Conservation (phyloP, 2,329 filamentous ascomycete genomes). For the Macroventuria anomochaeta region DNA sequence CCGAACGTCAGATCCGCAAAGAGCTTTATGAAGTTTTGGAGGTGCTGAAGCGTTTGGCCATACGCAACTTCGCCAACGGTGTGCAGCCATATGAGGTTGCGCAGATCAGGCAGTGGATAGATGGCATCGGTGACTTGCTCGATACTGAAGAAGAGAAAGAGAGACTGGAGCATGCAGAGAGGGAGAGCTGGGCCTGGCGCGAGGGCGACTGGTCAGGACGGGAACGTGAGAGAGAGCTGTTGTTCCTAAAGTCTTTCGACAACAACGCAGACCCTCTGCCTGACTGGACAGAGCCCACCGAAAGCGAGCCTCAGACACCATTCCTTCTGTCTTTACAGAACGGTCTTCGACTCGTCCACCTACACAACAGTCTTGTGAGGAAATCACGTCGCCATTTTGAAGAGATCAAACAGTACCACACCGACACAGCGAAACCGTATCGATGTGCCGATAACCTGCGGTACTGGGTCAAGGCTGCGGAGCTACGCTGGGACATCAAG, state of each 20-base stretch:
- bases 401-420: constrained; percentile 85
- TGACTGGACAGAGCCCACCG: constrained; percentile 66
- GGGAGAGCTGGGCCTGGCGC: constrained; percentile 81
- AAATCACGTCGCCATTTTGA: constrained; percentile 88
- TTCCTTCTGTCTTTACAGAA: constrained; percentile 78
- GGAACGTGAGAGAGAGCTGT: constrained; percentile 78
- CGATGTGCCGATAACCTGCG: constrained; percentile 90
- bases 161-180: constrained; percentile 72
- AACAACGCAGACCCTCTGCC: constrained; percentile 66
- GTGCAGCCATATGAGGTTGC: constrained; percentile 78
- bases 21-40: constrained; percentile 89
- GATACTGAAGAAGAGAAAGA: constrained; percentile 79
- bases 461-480: constrained; percentile 95
- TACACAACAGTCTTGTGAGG: constrained; percentile 88
- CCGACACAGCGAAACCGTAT: constrained; percentile 94
- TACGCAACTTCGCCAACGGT: constrained; percentile 83
- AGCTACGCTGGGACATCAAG: constrained; percentile 89
- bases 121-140: constrained; percentile 77
- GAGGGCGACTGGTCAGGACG: constrained; percentile 73
- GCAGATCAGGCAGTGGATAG: constrained; percentile 80
- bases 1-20: constrained; percentile 82
- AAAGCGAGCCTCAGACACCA: constrained; percentile 67
- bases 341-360: constrained; percentile 78
- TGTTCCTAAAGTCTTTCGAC: constrained; percentile 81
- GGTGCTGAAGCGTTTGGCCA: constrained; percentile 88